Evolutionary conservation across 139 green algal genomes (phyloP).

Genomic region (Eudorina sp.): DNA sequence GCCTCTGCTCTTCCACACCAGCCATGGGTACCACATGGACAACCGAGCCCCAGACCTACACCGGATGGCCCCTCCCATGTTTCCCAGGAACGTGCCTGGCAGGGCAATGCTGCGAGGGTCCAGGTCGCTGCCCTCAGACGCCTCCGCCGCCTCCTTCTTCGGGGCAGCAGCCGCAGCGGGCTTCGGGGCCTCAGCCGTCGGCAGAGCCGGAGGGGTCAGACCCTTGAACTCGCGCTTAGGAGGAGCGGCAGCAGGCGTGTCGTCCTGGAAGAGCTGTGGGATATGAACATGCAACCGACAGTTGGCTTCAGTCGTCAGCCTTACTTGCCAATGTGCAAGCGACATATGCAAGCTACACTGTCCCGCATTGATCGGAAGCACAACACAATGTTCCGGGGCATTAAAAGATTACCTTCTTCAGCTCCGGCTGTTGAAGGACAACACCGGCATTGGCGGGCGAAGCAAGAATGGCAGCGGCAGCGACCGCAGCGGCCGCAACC

Average conservation of each 20-base stretch:
- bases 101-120: slow-evolving; percentile 46
- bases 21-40: too few relatives aligned
- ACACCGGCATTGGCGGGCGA: slow-evolving; percentile 32
- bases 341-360: not conserved
- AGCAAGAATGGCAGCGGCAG: slow-evolving; percentile 15
- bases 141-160: slow-evolving; percentile 21
- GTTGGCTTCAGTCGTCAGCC: too few relatives aligned
- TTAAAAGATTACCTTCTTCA: slow-evolving; percentile 48
- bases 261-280: slow-evolving; percentile 42
- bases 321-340: not conserved
- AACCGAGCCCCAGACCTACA: too few relatives aligned
- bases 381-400: not conserved
- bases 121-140: not conserved
- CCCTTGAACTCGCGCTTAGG: slow-evolving; percentile 49
- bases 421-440: slow-evolving; percentile 38
- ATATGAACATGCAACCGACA: too few relatives aligned
- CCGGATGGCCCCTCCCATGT: not conserved
- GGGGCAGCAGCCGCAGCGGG: not conserved
- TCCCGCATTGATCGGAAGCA: too few relatives aligned
- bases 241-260: not conserved
- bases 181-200: slow-evolving; percentile 20
- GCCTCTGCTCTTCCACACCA: too few relatives aligned
- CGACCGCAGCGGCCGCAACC: slow-evolving; percentile 18
- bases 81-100: slow-evolving; percentile 1
- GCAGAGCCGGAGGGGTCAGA: not conserved